These are phyloP conservation scores for Strobilomyces echinocephalus DNA, from an alignment of 768 basidiomycete species.

Conservation along the genomic window DNA sequence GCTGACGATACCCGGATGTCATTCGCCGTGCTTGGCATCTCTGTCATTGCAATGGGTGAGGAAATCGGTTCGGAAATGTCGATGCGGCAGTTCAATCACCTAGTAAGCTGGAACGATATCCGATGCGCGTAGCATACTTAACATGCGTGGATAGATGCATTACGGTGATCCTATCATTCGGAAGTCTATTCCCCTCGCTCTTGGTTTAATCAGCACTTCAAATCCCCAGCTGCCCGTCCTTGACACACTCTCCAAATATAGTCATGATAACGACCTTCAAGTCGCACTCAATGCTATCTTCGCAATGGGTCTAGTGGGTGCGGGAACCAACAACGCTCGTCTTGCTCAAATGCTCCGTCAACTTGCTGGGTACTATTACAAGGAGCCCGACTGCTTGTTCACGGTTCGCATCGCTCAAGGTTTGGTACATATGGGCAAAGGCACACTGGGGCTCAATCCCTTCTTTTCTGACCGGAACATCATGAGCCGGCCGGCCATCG, in stretches of 20 bases:
- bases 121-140: constrained; percentile 3
- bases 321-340: constrained; percentile 97
- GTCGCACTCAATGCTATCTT: constrained; percentile 97
- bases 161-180: constrained; percentile 93
- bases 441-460: constrained; percentile 57
- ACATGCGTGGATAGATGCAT: constrained; percentile 72
- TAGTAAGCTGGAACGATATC: constrained; percentile 48
- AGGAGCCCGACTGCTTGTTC: constrained; percentile 95
- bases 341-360: constrained; percentile 97
- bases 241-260: constrained; percentile 97
- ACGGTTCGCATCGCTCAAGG: constrained; percentile 95
- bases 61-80: constrained; percentile 98
- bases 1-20: constrained; percentile 82
- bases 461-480: constrained; percentile 92
- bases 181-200: constrained; percentile 88
- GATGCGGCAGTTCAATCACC: constrained; percentile 94
- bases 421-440: constrained; percentile 71
- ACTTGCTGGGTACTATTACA: constrained; percentile 96
- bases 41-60: constrained; percentile 93
- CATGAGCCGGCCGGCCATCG: constrained; percentile 84
- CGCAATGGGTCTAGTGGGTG: constrained; percentile 97
- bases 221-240: constrained; percentile 93
- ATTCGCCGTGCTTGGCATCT: constrained; percentile 90
- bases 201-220: constrained; percentile 91
- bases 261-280: constrained; percentile 95